Evolutionary conservation across 2,329 filamentous ascomycete genomes (phyloP), one percentile per base, ranked within the genome.

Genomic region (Epichloe coenophiala): DNA sequence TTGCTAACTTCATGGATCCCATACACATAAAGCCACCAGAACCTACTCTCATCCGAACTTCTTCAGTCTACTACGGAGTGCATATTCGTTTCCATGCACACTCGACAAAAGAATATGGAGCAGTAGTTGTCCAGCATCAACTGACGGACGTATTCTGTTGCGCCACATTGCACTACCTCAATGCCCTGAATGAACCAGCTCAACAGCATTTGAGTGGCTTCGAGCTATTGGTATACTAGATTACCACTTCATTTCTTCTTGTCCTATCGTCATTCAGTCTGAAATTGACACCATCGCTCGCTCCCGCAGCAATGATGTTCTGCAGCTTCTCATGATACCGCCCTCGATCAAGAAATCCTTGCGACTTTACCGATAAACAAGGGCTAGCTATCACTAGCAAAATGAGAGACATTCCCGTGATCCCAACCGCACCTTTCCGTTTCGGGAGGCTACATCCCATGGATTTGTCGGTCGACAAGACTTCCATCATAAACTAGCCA

Each of bases 401-500:
- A 31, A 31, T 31, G 27, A 31, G 27, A 44, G 21, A 27, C 23
- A 33, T 44, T 44, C 27, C 7, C 19, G 21, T 12, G 40, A 42
- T 45, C 13, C 33, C 6, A 12, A 17, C 33, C 27, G 17, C 36
- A 39, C 12, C 27, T 48, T 40, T 17, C 35, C 38, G 13, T 27
- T 48, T 48, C 19, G 37, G 46, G 37, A 44, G 31, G 27, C 27
- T 8, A 27, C 27, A 27, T 27, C 27, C 7, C 42, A 15, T 15
- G 42, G 42, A 44, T 44, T 15, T 38, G 38, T 47, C 39, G 31
- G 31, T 38, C 45, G 21, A 47, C 23, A 27, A 2, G 13, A 27
- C 23, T 41, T 13, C 39, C 45, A 33, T 40, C 50, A 42, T 17
- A 33, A 27, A 12, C 31, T 15, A 50, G 44, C 58, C 57, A 59